Conservation (phyloP, 139 green algal genomes). For the Picochlorum sp. region DNA sequence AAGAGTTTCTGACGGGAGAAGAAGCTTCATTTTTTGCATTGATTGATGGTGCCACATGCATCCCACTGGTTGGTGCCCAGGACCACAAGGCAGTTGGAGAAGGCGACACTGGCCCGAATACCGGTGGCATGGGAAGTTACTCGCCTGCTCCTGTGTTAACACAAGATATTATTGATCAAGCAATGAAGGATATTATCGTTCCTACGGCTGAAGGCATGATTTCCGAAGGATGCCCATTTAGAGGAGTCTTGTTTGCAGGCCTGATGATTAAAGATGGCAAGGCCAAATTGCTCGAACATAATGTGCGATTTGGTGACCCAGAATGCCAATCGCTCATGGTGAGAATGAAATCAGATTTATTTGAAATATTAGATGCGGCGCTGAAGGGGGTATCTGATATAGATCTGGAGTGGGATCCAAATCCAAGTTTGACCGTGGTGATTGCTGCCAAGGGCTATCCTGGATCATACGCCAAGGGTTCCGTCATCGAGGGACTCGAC, state of each 20-base stretch:
- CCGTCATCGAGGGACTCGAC: conserved; percentile 59
- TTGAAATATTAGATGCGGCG: conserved; percentile 57
- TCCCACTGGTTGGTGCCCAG: conserved; percentile 72
- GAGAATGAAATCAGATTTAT: conserved; percentile 77
- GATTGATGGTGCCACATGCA: conserved; percentile 69
- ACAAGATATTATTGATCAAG: conserved; percentile 50
- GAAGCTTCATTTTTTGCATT: conserved; percentile 96
- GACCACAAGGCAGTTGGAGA: conserved; percentile 95
- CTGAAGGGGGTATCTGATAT: conserved; percentile 18
- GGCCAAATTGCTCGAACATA: conserved; percentile 93
- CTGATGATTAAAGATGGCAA: conserved; percentile 90
- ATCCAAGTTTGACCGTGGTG: conserved; percentile 70
- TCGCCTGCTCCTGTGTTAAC: conserved; percentile 91
- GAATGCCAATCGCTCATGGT: conserved; percentile 96
- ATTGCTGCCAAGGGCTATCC: conserved; percentile 91
- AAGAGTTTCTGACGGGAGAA: conserved; percentile 94
- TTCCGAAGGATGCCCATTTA: conserved; percentile 72
- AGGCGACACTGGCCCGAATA: conserved; percentile 95
- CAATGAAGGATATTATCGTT: conserved; percentile 82
- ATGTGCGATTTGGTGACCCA: conserved; percentile 96
- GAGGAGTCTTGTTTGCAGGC: conserved; percentile 90
- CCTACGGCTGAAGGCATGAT: conserved; percentile 82
- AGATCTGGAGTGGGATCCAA: conserved; percentile 4
- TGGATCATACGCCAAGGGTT: conserved; percentile 78
- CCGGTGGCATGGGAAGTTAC: conserved; percentile 97